Base-by-base conservation (phyloP, 1,139 yeast genomes). In the Kodamaea sp. region DNA sequence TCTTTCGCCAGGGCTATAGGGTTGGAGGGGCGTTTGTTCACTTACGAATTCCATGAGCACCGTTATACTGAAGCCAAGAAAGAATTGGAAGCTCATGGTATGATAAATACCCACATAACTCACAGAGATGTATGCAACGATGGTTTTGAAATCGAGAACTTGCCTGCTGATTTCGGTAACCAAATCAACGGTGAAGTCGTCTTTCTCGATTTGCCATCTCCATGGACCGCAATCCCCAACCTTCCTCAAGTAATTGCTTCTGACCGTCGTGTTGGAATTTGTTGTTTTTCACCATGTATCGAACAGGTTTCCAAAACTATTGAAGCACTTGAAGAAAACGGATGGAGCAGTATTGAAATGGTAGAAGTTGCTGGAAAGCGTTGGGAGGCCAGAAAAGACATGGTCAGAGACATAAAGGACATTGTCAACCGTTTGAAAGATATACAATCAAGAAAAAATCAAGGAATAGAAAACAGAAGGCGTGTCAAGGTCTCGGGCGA, bases 221-320 rank as follows among this genome's bases (percentile, higher is more conserved):
- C 99, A 4, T 92, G 98, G 97, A 80, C 80, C 18, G 98, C 98
- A 8, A 83, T 94, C 38, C 89, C 90, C 5, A 83, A 85, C 56
- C 64, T 92, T 29, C 63, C 70, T 16, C 50, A 57, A 23, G 95
- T 85, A 4, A 71, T 87, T 13, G 64, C 84, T n/a, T 57, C 61
- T 7, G 63, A 63, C 15, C 66, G 71, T 39, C 66, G 72, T 27
- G 83, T 80, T 9, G 80, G 84, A 2, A 73, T 92, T 34, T 92
- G 98, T 61, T 92, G 97, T 59, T 92, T 92, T 57, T 86, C 96
- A 22, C 99, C 99, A 7, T 94, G 99, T 61, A 87, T 94, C 35
- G 99, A 94, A 61, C 99, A 94, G 63, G 98, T 94, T 3, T 83
- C 83, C 39, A 81, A 85, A 50, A 85, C 97, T 0, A 80, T 92